Base-by-base conservation (phyloP, 1,284 basidiomycete genomes). In the Fomitiporia mediterranea region DNA sequence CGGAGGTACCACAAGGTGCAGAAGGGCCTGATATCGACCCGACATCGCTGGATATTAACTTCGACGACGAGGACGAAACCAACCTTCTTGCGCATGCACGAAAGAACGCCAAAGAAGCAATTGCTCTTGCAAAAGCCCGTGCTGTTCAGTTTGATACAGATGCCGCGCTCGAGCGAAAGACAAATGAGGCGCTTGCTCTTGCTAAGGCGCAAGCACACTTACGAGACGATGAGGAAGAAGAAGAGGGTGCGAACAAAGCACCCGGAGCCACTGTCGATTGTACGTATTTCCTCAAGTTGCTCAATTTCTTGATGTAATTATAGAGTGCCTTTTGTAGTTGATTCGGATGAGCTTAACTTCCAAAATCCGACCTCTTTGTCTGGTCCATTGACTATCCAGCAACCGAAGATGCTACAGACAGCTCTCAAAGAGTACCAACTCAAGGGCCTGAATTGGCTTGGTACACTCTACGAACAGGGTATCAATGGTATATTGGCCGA, bases 401-500 rank as follows among this genome's bases (percentile, higher is more conserved):
- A 99, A 69, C 97, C 97, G 19, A 89, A 86, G 72, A 97, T 99
- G 89, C 79, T 99, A 60, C 95, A 94, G 80, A 94, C 94, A 13
- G 91, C 94, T 64, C 76, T 99, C 56, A 99, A 99, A 72, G 97
- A 99, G 71, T 99, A 99, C 70, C 97, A 99, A 71, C 74, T 99
- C 62, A 99, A 99, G 70, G 97, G 97, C 63, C 78, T 99, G 49
- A 99, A 98, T 61, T 99, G 97, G 97, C 79, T 99, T 21, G 97
- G 89, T 30, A 98, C 96, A 23, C 74, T 99, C 42, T 99, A 99
- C 69, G 97, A 99, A 71, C 96, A 99, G 70, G 97, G 97, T 52
- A 99, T 99, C 78, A 98, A 98, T 67, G 94, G 94, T 60, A 98
- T 98, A 65, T 80, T 98, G 13, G 94, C 94, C 2, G 97, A 99